Conservation (phyloP, 2,329 filamentous ascomycete genomes). For the Epichloe gansuensis region DNA sequence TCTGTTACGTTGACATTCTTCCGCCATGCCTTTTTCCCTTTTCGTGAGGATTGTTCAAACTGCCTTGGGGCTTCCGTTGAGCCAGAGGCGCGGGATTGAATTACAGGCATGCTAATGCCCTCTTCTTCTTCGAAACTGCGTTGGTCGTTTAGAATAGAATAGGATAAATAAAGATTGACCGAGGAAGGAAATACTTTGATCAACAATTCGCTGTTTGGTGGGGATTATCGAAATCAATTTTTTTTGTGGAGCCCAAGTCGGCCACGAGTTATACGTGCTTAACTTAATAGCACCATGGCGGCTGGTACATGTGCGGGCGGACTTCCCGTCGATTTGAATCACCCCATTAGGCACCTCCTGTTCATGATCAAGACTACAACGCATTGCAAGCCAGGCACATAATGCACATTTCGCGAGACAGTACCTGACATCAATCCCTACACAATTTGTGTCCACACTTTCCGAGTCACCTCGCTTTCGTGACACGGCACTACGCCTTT, state of each 20-base stretch:
- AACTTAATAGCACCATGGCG: too few species aligned
- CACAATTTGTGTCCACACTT: too few species aligned
- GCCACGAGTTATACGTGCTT: neutral
- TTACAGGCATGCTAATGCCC: slow-evolving; percentile 35
- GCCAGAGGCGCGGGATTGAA: slow-evolving; percentile 32
- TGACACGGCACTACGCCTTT: neutral
- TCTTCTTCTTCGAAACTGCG: neutral
- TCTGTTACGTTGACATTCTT: slow-evolving; percentile 94
- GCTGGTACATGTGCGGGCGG: too few species aligned
- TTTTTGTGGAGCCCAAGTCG: slow-evolving; percentile 2
- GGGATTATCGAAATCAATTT: neutral
- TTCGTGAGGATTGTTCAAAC: slow-evolving; percentile 78
- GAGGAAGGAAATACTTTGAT: neutral
- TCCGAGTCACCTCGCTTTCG: neutral
- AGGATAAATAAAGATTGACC: neutral
- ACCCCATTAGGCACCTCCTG: too few species aligned
- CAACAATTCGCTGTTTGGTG: neutral
- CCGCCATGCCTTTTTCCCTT: slow-evolving; percentile 97
- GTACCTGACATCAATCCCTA: too few species aligned
- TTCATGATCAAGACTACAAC: too few species aligned
- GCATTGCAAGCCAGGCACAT: too few species aligned
- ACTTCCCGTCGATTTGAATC: too few species aligned
- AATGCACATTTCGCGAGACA: too few species aligned
- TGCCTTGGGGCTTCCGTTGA: slow-evolving; percentile 57
- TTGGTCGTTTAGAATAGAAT: neutral